A percentile compares a stretch with the other conserved stretches of the same genome.
These are phyloP conservation scores for Quercus lobata DNA, from an alignment of 331 rosid species.

Conservation along the genomic window DNA sequence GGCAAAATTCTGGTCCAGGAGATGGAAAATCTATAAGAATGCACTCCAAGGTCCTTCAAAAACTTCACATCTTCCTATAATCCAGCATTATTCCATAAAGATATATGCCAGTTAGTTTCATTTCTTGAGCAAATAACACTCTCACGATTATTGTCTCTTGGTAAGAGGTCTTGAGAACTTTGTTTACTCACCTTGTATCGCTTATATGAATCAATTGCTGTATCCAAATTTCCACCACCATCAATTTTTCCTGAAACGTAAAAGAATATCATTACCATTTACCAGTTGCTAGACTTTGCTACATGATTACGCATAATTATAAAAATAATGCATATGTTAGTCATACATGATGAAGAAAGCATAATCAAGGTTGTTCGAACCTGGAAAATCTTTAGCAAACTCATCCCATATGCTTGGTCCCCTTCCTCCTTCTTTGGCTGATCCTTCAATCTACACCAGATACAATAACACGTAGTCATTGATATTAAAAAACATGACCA, in stretches of 20 bases:
- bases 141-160: not conserved
- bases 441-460: constrained; percentile 27
- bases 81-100: too few species aligned
- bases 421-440: constrained; percentile 21
- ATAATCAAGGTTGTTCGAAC: not conserved
- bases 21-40: constrained; percentile 3
- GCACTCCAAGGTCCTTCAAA: constrained; percentile 4
- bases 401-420: constrained; percentile 31
- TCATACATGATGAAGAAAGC: not conserved
- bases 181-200: constrained; percentile 11
- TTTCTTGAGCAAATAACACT: not conserved
- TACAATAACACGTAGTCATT: not conserved
- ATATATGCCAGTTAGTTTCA: too few species aligned
- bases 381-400: constrained; percentile 6
- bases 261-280: too few species aligned
- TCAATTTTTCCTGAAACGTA: not conserved
- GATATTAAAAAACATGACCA: not conserved
- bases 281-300: too few species aligned
- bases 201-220: constrained; percentile 17
- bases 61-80: constrained; percentile 9
- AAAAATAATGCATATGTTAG: not conserved
- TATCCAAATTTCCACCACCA: not conserved
- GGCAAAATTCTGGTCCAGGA: constrained; percentile 19
- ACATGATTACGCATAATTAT: too few species aligned
- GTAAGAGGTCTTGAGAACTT: not conserved